Percentiles rank a stretch among this genome's conserved stretches.
Evolutionary conservation across 208 protist genomes (phyloP).

Genomic region (Leishmania arabica): DNA sequence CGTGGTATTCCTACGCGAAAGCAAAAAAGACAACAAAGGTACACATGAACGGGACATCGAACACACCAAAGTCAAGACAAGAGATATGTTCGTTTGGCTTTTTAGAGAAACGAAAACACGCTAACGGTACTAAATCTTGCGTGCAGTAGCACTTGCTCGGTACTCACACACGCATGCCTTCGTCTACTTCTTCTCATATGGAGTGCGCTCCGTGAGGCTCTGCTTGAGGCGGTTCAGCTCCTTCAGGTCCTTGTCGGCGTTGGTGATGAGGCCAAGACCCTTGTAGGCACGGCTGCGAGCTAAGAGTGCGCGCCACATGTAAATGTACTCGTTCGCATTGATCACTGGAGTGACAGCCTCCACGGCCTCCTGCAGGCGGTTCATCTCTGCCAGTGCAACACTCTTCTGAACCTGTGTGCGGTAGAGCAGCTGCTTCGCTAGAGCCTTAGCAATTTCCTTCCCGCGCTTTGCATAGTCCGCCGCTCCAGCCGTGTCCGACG

Average conservation of each 20-base stretch:
- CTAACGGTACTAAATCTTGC: conserved; percentile 4
- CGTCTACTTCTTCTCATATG: conserved; percentile 52
- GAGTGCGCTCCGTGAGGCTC: conserved; percentile 47
- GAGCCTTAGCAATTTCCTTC: conserved; percentile 45
- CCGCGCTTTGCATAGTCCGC: conserved; percentile 47
- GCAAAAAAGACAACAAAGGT: conserved; percentile 9
- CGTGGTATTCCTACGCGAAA: conserved; percentile 23
- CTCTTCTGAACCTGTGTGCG: conserved; percentile 72
- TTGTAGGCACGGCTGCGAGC: conserved; percentile 79
- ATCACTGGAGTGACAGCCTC: conserved; percentile 72
- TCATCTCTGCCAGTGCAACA: conserved; percentile 73
- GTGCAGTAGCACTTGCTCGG: neutral
- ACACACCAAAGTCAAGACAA: conserved; percentile 19
- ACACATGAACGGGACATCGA: conserved; percentile 2
- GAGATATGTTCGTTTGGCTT: conserved; percentile 11
- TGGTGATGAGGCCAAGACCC: conserved; percentile 75
- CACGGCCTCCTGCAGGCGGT: conserved; percentile 72
- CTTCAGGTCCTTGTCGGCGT: conserved; percentile 83
- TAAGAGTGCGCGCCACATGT: conserved; percentile 89
- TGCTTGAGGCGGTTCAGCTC: conserved; percentile 69
- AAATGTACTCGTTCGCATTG: conserved; percentile 78
- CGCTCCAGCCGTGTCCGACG: conserved; percentile 60
- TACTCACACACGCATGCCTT: neutral
- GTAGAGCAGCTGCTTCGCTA: conserved; percentile 77
- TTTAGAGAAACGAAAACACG: conserved; percentile 9